phyloP scores from a whole-genome alignment of 176 grass and related monocot genomes.

The Carex cristatella region DNA sequence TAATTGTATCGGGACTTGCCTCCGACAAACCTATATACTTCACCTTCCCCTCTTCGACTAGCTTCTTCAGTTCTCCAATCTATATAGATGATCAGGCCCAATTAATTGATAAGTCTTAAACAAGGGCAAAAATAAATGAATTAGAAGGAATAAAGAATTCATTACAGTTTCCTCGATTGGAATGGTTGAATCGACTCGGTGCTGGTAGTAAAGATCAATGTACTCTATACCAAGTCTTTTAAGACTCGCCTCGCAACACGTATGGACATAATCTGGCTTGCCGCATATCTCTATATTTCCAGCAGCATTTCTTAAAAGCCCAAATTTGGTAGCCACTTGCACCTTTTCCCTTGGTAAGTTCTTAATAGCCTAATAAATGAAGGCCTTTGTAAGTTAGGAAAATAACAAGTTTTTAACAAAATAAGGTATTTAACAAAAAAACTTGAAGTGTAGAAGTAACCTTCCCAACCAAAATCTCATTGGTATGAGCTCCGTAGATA shows the following conservation, averaged over 20 bases:
- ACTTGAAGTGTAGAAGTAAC: not conserved
- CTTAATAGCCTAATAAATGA: slow-evolving; percentile 22
- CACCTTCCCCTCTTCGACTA: slow-evolving; percentile 84
- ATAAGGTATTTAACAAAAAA: not conserved
- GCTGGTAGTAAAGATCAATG: slow-evolving; percentile 67
- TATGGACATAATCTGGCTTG: slow-evolving; percentile 36
- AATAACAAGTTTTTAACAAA: too few relatives aligned
- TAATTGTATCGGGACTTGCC: slow-evolving; percentile 63
- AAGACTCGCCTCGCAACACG: slow-evolving; percentile 41
- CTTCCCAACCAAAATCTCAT: slow-evolving; percentile 43
- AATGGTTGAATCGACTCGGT: slow-evolving; percentile 32
- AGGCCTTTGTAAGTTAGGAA: not conserved
- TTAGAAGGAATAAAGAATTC: not conserved
- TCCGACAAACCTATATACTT: slow-evolving; percentile 76
- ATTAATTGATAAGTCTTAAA: not conserved
- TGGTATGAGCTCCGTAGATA: slow-evolving; percentile 26
- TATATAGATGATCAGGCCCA: not conserved
- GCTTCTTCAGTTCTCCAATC: slow-evolving; percentile 75
- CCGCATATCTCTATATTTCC: not conserved
- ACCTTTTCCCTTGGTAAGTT: slow-evolving; percentile 19
- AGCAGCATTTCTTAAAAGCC: not conserved
- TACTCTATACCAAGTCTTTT: slow-evolving; percentile 34
- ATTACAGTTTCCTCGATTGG: slow-evolving; percentile 53
- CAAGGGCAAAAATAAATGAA: not conserved
- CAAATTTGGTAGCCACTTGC: slow-evolving; percentile 46